These are phyloP conservation scores for Linum tenue DNA, from an alignment of 345 rosid species.

Conservation along the genomic window DNA sequence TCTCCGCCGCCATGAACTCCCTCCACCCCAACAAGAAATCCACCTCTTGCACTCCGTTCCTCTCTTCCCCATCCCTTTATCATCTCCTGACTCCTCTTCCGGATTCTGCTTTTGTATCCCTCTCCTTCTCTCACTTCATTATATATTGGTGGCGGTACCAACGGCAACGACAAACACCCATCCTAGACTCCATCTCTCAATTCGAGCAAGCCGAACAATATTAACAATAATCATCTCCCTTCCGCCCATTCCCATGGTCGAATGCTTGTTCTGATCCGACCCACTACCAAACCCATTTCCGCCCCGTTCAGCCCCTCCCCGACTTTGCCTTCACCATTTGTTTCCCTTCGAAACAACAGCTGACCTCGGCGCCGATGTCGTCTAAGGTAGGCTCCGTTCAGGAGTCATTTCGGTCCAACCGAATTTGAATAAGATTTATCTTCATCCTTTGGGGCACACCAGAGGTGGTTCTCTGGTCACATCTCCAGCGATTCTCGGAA, in stretches of 20 bases:
- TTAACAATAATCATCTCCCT: slow-evolving; percentile 19
- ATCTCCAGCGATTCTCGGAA: no score
- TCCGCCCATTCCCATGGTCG: slow-evolving; percentile 53
- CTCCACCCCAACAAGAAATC: no score
- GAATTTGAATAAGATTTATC: slow-evolving; percentile 40
- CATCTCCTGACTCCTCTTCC: neutral
- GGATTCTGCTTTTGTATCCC: neutral
- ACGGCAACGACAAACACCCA: neutral
- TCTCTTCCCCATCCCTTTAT: no score
- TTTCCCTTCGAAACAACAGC: slow-evolving; percentile 1
- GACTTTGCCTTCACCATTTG: slow-evolving; percentile 15
- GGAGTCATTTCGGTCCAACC: slow-evolving; percentile 19
- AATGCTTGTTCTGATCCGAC: slow-evolving; percentile 76
- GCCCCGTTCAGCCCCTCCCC: slow-evolving; percentile 13
- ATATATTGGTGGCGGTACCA: neutral
- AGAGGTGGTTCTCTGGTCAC: slow-evolving; percentile 23
- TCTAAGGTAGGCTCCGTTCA: slow-evolving; percentile 4
- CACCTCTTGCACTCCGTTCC: no score
- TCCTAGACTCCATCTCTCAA: slow-evolving; percentile 24
- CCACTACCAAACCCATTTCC: slow-evolving; percentile 45
- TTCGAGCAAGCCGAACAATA: slow-evolving; percentile 20
- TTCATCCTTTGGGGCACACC: slow-evolving; percentile 53
- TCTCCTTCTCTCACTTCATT: neutral
- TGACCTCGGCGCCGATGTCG: neutral
- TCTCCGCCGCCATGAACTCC: no score